A percentile compares a stretch with the other conserved stretches of the same genome.
Evolutionary conservation across 2,329 filamentous ascomycete species (phyloP).

Genomic region (Microdochium trichocladiopsis): DNA sequence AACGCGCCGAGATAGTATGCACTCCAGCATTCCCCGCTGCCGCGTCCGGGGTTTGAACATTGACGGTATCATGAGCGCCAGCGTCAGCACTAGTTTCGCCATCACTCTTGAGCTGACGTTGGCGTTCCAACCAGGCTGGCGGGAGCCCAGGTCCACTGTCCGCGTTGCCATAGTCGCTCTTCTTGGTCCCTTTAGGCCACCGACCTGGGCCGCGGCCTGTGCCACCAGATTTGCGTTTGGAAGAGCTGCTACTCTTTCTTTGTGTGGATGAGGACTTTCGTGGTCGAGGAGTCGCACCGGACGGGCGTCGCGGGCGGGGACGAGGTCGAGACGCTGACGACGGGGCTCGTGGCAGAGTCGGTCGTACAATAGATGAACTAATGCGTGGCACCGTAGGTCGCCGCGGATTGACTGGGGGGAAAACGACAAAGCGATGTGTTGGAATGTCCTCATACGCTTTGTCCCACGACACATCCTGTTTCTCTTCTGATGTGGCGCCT

Average conservation of each 20-base stretch:
- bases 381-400: slow-evolving; percentile 38
- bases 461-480: slow-evolving; percentile 31
- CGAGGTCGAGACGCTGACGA: slow-evolving; percentile 24
- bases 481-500: slow-evolving; percentile 9
- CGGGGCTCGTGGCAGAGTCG: slow-evolving; percentile 14
- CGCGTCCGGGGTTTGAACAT: slow-evolving; percentile 29
- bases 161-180: slow-evolving; percentile 60
- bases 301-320: slow-evolving; percentile 29
- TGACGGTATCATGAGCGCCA: slow-evolving; percentile 16
- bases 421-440: slow-evolving; percentile 68
- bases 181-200: slow-evolving; percentile 63
- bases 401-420: slow-evolving; percentile 55
- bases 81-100: not conserved
- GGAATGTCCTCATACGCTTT: slow-evolving; percentile 52
- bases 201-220: slow-evolving; percentile 58
- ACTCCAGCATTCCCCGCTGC: slow-evolving; percentile 15
- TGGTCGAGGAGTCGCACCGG: slow-evolving; percentile 1
- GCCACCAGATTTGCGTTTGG: slow-evolving; percentile 51
- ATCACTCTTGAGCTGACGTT: slow-evolving; percentile 9
- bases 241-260: slow-evolving; percentile 30
- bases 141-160: slow-evolving; percentile 58
- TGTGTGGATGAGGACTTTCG: slow-evolving; percentile 9
- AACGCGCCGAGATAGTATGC: slow-evolving; percentile 10
- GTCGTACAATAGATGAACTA: slow-evolving; percentile 26
- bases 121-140: slow-evolving; percentile 42